A percentile compares a stretch with the other conserved stretches of the same genome.
These are phyloP conservation scores for Boechera retrofracta DNA, from an alignment of 345 rosid genomes.

Conservation along the genomic window DNA sequence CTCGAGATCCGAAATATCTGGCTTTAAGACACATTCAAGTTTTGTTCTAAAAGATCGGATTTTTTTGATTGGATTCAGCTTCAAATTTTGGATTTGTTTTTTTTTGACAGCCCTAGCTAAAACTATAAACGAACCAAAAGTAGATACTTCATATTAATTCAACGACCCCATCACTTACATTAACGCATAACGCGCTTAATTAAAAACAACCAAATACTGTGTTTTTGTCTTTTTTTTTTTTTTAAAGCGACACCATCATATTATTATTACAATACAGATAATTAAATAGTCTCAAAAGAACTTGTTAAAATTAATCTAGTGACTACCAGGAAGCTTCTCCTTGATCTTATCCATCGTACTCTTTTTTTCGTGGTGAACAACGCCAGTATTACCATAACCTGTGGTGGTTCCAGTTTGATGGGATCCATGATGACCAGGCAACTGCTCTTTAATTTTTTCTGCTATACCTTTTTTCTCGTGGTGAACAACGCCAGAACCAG, in stretches of 20 bases:
- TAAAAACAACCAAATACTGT: too few relatives aligned
- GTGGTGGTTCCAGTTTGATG: constrained; percentile 27
- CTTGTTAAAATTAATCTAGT: background rate
- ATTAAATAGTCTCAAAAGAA: background rate
- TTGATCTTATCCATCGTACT: constrained; percentile 61
- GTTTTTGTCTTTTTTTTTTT: too few relatives aligned
- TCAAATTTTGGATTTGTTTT: too few relatives aligned
- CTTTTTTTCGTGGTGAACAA: background rate
- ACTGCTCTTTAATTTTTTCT: constrained; percentile 54
- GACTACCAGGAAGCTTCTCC: constrained; percentile 58
- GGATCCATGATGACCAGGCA: constrained; percentile 51
- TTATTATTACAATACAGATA: background rate
- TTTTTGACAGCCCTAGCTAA: too few relatives aligned
- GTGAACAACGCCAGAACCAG: background rate
- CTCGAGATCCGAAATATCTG: too few relatives aligned
- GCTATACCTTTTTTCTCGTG: constrained; percentile 37
- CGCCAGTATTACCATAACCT: background rate
- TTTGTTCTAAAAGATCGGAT: too few relatives aligned
- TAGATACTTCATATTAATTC: too few relatives aligned
- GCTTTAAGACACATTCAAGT: too few relatives aligned
- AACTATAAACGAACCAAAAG: too few relatives aligned
- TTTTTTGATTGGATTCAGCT: too few relatives aligned
- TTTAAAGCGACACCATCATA: background rate
- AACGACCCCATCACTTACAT: too few relatives aligned
- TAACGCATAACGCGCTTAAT: too few relatives aligned